Percentiles rank a stretch among this genome's conserved stretches.
Conservation (phyloP, 192 early-diverging fungal genomes). For the Lobosporangium transversale region DNA sequence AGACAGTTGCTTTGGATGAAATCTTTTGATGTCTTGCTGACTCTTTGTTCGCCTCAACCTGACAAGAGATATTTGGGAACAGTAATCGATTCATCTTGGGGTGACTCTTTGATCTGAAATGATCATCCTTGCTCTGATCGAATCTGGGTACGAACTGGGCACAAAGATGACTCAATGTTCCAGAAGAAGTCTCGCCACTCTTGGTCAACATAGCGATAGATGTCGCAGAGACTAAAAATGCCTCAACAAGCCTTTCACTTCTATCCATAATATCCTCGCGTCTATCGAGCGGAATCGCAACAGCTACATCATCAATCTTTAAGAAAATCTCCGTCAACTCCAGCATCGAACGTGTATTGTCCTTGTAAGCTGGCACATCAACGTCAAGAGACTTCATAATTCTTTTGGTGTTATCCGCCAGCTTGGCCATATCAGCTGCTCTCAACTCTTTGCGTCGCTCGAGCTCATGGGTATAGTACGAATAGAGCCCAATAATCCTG, state of each 20-base stretch:
- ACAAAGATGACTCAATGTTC: slow-evolving; percentile 64
- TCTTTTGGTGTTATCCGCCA: slow-evolving; percentile 72
- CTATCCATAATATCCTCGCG: slow-evolving; percentile 54
- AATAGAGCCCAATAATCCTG: slow-evolving; percentile 67
- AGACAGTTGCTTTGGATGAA: slow-evolving; percentile 64
- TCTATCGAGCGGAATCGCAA: slow-evolving; percentile 69
- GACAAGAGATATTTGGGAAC: slow-evolving; percentile 63
- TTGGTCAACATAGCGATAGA: slow-evolving; percentile 69
- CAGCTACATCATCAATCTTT: slow-evolving; percentile 63
- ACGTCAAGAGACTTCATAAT: slow-evolving; percentile 74
- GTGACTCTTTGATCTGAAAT: slow-evolving; percentile 64
- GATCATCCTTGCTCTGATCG: slow-evolving; percentile 67
- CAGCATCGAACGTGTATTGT: slow-evolving; percentile 63
- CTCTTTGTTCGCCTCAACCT: slow-evolving; percentile 54
- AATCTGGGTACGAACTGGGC: slow-evolving; percentile 76
- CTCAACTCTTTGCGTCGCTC: slow-evolving; percentile 65
- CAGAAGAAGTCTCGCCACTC: slow-evolving; percentile 64
- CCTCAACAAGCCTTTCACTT: slow-evolving; percentile 53
- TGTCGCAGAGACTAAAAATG: slow-evolving; percentile 70
- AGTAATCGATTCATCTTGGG: slow-evolving; percentile 63
- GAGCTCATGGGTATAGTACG: slow-evolving; percentile 76
- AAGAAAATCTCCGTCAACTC: slow-evolving; percentile 63
- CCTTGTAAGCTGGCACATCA: slow-evolving; percentile 59
- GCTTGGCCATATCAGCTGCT: slow-evolving; percentile 63
- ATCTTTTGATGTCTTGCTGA: slow-evolving; percentile 55